Percentiles rank a stretch among this genome's conserved stretches.
These are phyloP conservation scores for Paraurostyla sp. DNA, from an alignment of 73 alveolate genomes.

Conservation along the genomic window DNA sequence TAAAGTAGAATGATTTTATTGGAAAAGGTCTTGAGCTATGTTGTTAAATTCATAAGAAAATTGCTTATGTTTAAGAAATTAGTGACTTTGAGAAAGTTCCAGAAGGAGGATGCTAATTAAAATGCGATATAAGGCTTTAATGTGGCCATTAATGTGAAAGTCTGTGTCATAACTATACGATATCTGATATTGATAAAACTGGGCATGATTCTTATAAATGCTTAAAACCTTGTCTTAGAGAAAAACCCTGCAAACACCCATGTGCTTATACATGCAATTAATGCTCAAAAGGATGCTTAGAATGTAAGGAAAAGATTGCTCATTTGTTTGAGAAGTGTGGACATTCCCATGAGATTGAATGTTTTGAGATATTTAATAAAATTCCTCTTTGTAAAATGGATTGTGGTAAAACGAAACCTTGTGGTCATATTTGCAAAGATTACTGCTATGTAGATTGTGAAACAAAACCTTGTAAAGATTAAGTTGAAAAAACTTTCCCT, in stretches of 20 bases:
- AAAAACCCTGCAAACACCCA: slow-evolving; percentile 10
- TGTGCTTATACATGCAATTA: not conserved
- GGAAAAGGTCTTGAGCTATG: slow-evolving; percentile 59
- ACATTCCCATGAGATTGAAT: not conserved
- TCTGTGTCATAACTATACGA: slow-evolving; percentile 35
- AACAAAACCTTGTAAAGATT: slow-evolving; percentile 28
- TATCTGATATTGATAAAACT: not conserved
- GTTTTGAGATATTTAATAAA: not conserved
- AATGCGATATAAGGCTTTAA: slow-evolving; percentile 1
- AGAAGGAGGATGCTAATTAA: slow-evolving; percentile 77
- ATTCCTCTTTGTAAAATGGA: not conserved
- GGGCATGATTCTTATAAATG: slow-evolving; percentile 55
- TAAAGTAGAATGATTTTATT: not conserved
- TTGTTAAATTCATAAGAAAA: slow-evolving; percentile 56
- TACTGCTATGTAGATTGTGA: slow-evolving; percentile 37
- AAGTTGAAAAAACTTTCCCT: slow-evolving; percentile 71
- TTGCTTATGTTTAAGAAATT: not conserved
- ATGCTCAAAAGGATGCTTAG: slow-evolving; percentile 8
- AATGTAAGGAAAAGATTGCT: not conserved
- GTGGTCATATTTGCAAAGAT: slow-evolving; percentile 52
- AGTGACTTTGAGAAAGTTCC: slow-evolving; percentile 66
- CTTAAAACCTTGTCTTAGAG: slow-evolving; percentile 33
- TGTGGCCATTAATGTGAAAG: slow-evolving; percentile 77
- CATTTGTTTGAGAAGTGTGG: not conserved
- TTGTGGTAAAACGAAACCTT: not conserved